Base-by-base conservation (phyloP, 768 basidiomycete genomes). In the Leccinum subgranulosum region DNA sequence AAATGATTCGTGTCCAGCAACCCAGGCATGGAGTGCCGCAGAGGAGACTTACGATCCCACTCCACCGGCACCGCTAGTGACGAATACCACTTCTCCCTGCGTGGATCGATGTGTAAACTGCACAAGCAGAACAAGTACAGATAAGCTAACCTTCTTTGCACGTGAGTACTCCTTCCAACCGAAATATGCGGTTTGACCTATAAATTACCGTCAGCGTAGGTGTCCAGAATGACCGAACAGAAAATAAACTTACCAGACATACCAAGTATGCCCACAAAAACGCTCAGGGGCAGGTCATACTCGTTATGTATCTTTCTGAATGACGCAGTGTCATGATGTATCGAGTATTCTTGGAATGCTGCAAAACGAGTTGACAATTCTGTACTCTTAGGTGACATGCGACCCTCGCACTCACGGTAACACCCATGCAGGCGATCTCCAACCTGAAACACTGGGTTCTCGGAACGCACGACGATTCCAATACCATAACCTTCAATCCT, bases 1-100 rank as follows among this genome's bases (percentile, higher is more conserved):
- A 15, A 28, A 43, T 1, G 6, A 28, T 2, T 2, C 7, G 6
- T 17, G 12, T 66, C 27, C 50, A 27, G 3, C 6, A 5, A 14
- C 28, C 49, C 46, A 5, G 14, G n/a, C 19, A n/a, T 15, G 10
- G 31, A 12, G 53, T 52, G 0, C 14, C 14, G 4, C 43, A 21
- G 11, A 28, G 6, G 1, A 74, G 25, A 47, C 83, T 45, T 64
- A 84, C 82, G 82, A 81, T 60, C 87, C 88, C 28, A 90, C 86
- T 15, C 84, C 73, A 7, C 75, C 75, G 60, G 61, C 50, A 46
- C 75, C 82, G 5, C 79, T 72, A 2, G 72, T 74, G 15, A 85
- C 75, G 58, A 82, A 85, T 17, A 74, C 78, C 1, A 73, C 75
- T 57, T 84, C 80, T 8, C 83, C 83, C 74, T 78, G 51, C 3